Evolutionary conservation across 2,329 filamentous ascomycete genomes (phyloP), one percentile per base, ranked within the genome.

Genomic region (Sarocladium strictum): DNA sequence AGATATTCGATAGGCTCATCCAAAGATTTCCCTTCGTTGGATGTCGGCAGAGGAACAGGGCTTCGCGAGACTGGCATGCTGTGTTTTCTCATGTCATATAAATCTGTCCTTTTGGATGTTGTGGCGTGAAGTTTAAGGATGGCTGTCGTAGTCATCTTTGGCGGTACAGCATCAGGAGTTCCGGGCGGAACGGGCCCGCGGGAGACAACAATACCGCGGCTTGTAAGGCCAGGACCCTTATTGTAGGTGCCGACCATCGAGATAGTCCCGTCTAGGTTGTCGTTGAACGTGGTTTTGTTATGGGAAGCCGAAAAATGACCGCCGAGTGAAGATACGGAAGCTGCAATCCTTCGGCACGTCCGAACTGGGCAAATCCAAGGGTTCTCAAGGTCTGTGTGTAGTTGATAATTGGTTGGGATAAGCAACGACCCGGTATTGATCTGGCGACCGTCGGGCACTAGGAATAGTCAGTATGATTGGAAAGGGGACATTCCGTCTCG

Each of bases 231-330:
- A 2, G 5, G 23, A 14, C 21, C 37, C 41, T 43, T 56, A 12
- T 37, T 33, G 14, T 58, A 62, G 12, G n/a, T 7, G 17, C 56
- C 54, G 2, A 67, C 38, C 3, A 60, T 29, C 2, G 64, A 62
- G n/a, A 70, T 53, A 0, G 66, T 69, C 1, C 68, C 67, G n/a
- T 69, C 66, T 11, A 58, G 53, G 43, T 69, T 69, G 53, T 70
- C 68, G 29, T 69, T 69, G 45, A 67, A 61, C 2, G 56, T 56
- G 14, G 5, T 45, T 37, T 32, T 51, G 21, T 53, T 54, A 27
- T 68, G 66, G 1, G 26, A 23, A 1, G 53, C 19, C 2, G 41
- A 40, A 24, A 62, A 59, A 43, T 62, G 60, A 1, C 56, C 57
- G 1, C 40, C 56, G 15, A 62, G 52, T 1, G 12, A 51, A 26